Base-by-base conservation (phyloP, 176 grass and related monocot genomes). In the Oryza coarctata region DNA sequence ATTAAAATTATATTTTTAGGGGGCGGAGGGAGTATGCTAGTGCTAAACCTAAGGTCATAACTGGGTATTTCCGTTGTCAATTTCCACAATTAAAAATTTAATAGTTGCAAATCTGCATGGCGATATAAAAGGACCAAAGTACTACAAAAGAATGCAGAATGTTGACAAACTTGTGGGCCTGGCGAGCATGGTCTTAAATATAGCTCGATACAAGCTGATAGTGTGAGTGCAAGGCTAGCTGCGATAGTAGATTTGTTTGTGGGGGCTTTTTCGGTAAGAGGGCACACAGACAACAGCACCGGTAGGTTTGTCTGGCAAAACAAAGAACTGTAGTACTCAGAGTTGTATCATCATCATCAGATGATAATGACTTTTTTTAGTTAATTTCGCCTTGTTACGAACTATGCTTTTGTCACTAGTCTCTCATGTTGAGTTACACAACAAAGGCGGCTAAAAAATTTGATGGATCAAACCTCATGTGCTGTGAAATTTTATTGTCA, bases 81-180 rank as follows among this genome's bases (percentile, higher is more conserved):
- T n/a, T 60, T 60, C 22, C 22, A 25, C 55, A 25, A n/a, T 60
- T 60, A n/a, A 60, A 60, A 60, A 60, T 25, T 60, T 25, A 11
- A 23, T 20, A 60, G 22, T 60, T 60, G 6, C 55, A 60, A 60
- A n/a, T 60, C 9, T 60, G 55, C 18, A 11, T 25, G 7, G 55
- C 8, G 55, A 60, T 60, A 58, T 10, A 23, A 58, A 58, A 23
- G 22, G 55, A 58, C 55, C 55, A 10, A 58, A 58, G 55, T 23
- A 47, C 17, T 17, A 2, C 52, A 39, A 62, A 63, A 15, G 32
- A 15, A 43, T 69, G n/a, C 30, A 75, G 8, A 26, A 71, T 71
- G 32, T n/a, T 80, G 71, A 71, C 40, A 64, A 36, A 52, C 6
- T 14, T 8, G 82, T 57, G 78, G 82, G 50, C 69, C 39, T 30